A percentile compares a stretch with the other conserved stretches of the same genome.
phyloP scores from a whole-genome alignment of 768 basidiomycete genomes.

The Galerina marginata region DNA sequence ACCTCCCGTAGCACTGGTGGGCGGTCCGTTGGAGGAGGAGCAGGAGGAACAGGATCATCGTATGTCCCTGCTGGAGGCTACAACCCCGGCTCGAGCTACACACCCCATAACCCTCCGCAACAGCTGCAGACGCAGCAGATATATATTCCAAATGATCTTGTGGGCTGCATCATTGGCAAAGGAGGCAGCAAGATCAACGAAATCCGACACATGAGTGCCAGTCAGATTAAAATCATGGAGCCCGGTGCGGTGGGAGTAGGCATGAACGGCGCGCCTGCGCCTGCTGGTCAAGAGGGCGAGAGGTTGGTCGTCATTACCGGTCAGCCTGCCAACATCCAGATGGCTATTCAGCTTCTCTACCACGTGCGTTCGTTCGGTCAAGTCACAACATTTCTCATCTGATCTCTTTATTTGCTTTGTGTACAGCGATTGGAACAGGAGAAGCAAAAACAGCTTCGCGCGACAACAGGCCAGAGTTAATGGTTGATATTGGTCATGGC shows the following conservation, averaged over 20 bases:
- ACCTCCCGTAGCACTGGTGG: conserved; percentile 49
- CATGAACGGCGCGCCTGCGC: conserved; percentile 70
- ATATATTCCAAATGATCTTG: conserved; percentile 96
- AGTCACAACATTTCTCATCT: neutral
- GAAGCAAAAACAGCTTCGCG: conserved; percentile 81
- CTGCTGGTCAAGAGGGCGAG: conserved; percentile 83
- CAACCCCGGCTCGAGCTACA: conserved; percentile 44
- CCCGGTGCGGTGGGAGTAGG: conserved; percentile 81
- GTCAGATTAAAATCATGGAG: conserved; percentile 99
- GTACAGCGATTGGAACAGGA: conserved; percentile 83
- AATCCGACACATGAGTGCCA: conserved; percentile 92
- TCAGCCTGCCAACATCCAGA: conserved; percentile 92
- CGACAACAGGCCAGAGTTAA: conserved; percentile 28
- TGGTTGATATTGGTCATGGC: conserved; percentile 1
- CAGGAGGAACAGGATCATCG: conserved; percentile 52
- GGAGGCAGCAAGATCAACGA: conserved; percentile 99
- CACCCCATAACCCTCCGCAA: conserved; percentile 61
- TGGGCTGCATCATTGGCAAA: conserved; percentile 97
- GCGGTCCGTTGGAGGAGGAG: conserved; percentile 10
- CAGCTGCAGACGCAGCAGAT: conserved; percentile 96
- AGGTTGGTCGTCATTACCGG: conserved; percentile 96
- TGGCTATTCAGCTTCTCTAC: conserved; percentile 92
- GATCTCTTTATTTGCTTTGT: conserved; percentile 1
- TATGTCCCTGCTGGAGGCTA: conserved; percentile 60
- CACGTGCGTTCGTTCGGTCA: conserved; percentile 57